These are phyloP conservation scores for Yarrowia sp. DNA, from an alignment of 805 yeast genomes.

Conservation along the genomic window DNA sequence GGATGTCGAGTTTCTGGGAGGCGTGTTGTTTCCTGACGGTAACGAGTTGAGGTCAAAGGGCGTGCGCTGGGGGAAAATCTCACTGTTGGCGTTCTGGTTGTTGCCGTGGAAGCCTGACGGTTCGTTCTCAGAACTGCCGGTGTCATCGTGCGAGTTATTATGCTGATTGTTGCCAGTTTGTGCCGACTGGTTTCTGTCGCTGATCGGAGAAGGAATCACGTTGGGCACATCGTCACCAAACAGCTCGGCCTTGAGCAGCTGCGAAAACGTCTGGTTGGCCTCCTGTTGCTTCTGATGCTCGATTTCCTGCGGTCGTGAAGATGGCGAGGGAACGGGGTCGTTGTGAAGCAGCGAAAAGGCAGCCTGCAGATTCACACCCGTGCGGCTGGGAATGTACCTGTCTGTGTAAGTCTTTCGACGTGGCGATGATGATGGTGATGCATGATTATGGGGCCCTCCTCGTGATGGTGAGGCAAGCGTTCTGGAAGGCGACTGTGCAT, in stretches of 20 bases:
- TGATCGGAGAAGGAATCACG: background rate
- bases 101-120: background rate
- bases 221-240: constrained; percentile 83
- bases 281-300: constrained; percentile 53
- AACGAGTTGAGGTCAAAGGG: constrained; percentile 20
- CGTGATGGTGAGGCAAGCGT: background rate
- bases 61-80: constrained; percentile 2
- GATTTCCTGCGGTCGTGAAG: constrained; percentile 47
- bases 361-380: constrained; percentile 83
- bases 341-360: constrained; percentile 62
- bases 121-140: constrained; percentile 7
- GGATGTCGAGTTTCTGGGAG: constrained; percentile 28
- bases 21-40: constrained; percentile 26
- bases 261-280: constrained; percentile 82
- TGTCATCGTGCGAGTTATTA: background rate
- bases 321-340: constrained; percentile 37
- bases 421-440: constrained; percentile 2
- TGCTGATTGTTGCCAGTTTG: background rate
- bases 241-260: constrained; percentile 81
- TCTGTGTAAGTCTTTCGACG: constrained; percentile 58
- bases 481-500: constrained; percentile 2
- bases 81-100: background rate
- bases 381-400: constrained; percentile 81
- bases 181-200: constrained; percentile 14
- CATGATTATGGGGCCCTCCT: background rate